A percentile compares a stretch with the other conserved stretches of the same genome.
Conservation (phyloP, 2,329 filamentous ascomycete genomes). For the Alternaria conjuncta region DNA sequence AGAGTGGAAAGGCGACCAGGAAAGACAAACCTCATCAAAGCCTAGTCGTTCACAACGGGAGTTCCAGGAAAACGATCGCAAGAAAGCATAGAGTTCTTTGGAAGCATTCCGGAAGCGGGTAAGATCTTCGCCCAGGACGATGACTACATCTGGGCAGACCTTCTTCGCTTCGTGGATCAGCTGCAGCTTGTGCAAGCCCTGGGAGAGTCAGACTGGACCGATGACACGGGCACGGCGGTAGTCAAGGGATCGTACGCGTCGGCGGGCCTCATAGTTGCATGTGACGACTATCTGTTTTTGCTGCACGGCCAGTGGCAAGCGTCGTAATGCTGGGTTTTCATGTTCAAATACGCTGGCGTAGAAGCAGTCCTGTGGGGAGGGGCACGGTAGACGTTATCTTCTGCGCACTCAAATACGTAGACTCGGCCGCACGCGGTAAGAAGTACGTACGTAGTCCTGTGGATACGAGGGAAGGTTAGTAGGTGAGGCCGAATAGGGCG, state of each 20-base stretch:
- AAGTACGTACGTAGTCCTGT: slow-evolving; percentile 44
- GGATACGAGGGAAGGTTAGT: slow-evolving; percentile 33
- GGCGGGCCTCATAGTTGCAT: slow-evolving; percentile 84
- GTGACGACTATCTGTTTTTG: slow-evolving; percentile 82
- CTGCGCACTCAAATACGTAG: slow-evolving; percentile 1
- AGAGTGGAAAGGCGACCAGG: neutral
- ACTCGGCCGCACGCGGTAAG: slow-evolving; percentile 10
- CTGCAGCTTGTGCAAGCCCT: slow-evolving; percentile 79
- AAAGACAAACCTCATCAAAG: slow-evolving; percentile 76
- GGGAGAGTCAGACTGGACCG: slow-evolving; percentile 2
- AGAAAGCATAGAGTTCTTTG: slow-evolving; percentile 77
- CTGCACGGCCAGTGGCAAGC: slow-evolving; percentile 79
- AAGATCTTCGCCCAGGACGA: slow-evolving; percentile 79
- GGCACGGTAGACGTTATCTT: slow-evolving; percentile 1
- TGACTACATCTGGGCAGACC: slow-evolving; percentile 79
- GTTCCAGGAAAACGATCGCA: slow-evolving; percentile 79
- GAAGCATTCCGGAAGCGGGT: slow-evolving; percentile 83
- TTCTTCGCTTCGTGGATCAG: slow-evolving; percentile 80
- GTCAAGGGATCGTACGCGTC: slow-evolving; percentile 53
- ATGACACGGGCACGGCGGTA: slow-evolving; percentile 5
- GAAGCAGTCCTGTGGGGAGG: slow-evolving; percentile 74
- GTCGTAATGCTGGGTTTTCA: slow-evolving; percentile 74
- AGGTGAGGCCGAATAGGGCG: slow-evolving; percentile 10
- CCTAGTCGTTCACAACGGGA: slow-evolving; percentile 80
- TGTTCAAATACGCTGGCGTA: slow-evolving; percentile 91